Evolutionary conservation across 148 eudicot species (phyloP).

Genomic region (Simmondsia chinensis): DNA sequence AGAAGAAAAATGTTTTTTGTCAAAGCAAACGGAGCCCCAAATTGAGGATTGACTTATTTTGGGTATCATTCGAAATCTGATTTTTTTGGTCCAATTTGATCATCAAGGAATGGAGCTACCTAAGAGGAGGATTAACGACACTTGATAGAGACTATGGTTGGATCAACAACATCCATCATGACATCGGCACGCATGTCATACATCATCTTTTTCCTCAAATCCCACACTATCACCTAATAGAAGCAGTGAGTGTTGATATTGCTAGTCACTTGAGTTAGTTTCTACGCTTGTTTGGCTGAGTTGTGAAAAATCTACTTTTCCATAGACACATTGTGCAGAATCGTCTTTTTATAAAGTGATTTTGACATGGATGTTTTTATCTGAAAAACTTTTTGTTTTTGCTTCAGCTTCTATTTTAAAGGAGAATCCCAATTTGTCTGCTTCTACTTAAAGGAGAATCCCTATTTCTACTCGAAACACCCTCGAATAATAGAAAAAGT

Average conservation of each 20-base stretch:
- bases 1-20: background rate
- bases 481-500: too few relatives aligned
- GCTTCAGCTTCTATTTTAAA: too few relatives aligned
- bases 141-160: slow-evolving; percentile 76
- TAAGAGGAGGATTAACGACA: slow-evolving; percentile 74
- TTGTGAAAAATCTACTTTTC: too few relatives aligned
- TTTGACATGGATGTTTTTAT: too few relatives aligned
- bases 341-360: too few relatives aligned
- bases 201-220: slow-evolving; percentile 82
- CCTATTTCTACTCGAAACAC: too few relatives aligned
- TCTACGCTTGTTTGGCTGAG: too few relatives aligned
- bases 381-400: too few relatives aligned
- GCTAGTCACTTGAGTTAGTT: too few relatives aligned
- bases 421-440: too few relatives aligned
- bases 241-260: slow-evolving; percentile 45
- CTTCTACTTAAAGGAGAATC: too few relatives aligned
- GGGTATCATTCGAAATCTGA: slow-evolving; percentile 1
- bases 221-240: slow-evolving; percentile 67
- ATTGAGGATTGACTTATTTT: background rate
- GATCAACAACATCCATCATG: slow-evolving; percentile 80
- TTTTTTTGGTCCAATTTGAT: background rate
- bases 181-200: slow-evolving; percentile 74
- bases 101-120: slow-evolving; percentile 70
- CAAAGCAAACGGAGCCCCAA: background rate
- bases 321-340: too few relatives aligned